These are phyloP conservation scores for Aspergillus udagawae DNA, from an alignment of 2,329 filamentous ascomycete genomes.

Conservation along the genomic window DNA sequence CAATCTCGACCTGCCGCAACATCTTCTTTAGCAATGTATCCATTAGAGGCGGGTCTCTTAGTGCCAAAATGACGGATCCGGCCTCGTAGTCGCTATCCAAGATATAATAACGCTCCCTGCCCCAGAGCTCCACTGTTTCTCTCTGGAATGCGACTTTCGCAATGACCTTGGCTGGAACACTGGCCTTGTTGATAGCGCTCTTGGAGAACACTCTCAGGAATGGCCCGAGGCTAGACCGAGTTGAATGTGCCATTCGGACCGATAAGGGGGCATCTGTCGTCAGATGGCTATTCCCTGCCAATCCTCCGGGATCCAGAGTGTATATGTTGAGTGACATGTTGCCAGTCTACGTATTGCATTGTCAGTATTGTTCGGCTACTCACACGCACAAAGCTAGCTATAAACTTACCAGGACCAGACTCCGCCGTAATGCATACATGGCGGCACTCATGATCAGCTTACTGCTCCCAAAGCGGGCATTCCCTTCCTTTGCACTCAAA, in stretches of 20 bases:
- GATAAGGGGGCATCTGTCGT: constrained; percentile 24
- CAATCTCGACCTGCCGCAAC: constrained; percentile 28
- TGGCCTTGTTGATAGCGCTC: constrained; percentile 32
- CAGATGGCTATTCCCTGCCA: constrained; percentile 24
- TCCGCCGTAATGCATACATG: constrained; percentile 36
- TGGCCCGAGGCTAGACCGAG: constrained; percentile 30
- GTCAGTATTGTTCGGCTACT: background rate
- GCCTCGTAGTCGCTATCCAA: constrained; percentile 33
- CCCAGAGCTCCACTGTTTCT: constrained; percentile 25
- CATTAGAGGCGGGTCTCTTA: constrained; percentile 27
- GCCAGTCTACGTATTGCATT: constrained; percentile 19
- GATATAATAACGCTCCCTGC: constrained; percentile 32
- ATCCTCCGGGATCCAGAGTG: constrained; percentile 32
- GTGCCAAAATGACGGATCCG: constrained; percentile 29
- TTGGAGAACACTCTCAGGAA: constrained; percentile 33
- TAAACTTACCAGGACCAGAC: constrained; percentile 29
- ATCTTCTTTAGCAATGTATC: constrained; percentile 25
- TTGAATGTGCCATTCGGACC: constrained; percentile 28
- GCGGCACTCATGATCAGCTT: constrained; percentile 32
- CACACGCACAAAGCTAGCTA: background rate
- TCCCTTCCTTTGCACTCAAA: constrained; percentile 27
- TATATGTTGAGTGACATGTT: constrained; percentile 35
- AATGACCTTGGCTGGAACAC: constrained; percentile 33
- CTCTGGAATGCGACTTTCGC: constrained; percentile 32
- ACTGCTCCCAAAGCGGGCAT: constrained; percentile 31